Evolutionary conservation across 2,329 filamentous ascomycete species (phyloP), one percentile per base, ranked within the genome.

Genomic region (Emergomyces orientalis): DNA sequence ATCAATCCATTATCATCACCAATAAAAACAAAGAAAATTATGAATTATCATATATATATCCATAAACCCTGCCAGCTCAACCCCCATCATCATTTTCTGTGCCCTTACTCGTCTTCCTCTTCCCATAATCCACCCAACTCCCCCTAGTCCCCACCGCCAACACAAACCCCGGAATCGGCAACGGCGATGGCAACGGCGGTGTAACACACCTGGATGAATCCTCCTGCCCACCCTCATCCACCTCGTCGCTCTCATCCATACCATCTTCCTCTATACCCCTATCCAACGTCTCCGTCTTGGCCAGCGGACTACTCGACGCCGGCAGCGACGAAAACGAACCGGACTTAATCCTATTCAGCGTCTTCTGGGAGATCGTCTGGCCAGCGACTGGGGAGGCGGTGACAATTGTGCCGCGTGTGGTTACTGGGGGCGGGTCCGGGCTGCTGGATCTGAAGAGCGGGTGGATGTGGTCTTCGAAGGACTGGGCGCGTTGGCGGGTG

Each of bases 91-190:
- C 58, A 8, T 14, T 34, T 17, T 2, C 27, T 34, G 7, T 11
- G 0, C 52, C 45, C 27, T 37, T 39, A 60, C 43, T 51, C 9
- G 41, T 34, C 58, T 39, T 62, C 52, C 60, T 62, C 62, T 37
- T 60, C 41, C 41, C 62, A 63, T 63, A 63, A 30, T 49, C 47
- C n/a, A 45, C 25, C 47, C 47, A 49, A 55, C 62, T 63, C 25
- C 49, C 51, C 47, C 62, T 25, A 47, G 19, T 45, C 19, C 47
- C 51, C 47, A 45, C 62, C 32, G 56, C 45, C 22, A 63, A 22
- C 47, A 63, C 58, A 61, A 63, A 63, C 25, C 62, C 37, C n/a
- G 62, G 62, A 34, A 63, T 63, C 45, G 57, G 45, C 30, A 60
- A n/a, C 39, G 51, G 32, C 30, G 32, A 17, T 14, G 25, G 25